Percentiles rank a stretch among this genome's conserved stretches.
Evolutionary conservation across 2,329 filamentous ascomycete genomes (phyloP).

Genomic region (Rasamsonia emersonii): DNA sequence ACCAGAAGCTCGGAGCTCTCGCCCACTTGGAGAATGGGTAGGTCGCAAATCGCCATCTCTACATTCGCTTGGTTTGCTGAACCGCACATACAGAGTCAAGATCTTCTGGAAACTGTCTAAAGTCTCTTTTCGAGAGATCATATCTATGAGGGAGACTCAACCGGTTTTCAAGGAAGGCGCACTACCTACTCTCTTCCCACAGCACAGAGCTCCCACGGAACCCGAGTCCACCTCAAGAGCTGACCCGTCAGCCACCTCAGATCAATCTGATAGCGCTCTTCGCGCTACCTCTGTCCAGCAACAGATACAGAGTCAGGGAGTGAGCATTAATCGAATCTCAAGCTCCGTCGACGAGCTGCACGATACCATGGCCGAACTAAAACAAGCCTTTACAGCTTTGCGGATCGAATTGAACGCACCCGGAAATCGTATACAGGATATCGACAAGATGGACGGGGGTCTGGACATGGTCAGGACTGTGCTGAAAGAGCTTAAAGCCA

Average conservation of each 20-base stretch:
- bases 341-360: conserved; percentile 30
- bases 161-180: conserved; percentile 26
- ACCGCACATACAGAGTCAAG: conserved; percentile 19
- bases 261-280: conserved; percentile 10
- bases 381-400: conserved; percentile 29
- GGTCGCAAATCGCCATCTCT: conserved; percentile 12
- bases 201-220: conserved; percentile 14
- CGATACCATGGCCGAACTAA: conserved; percentile 32
- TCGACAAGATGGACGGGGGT: conserved; percentile 11
- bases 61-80: too few species aligned
- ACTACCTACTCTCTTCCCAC: conserved; percentile 21
- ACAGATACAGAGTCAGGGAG: conserved; percentile 28
- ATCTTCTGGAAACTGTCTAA: conserved; percentile 34
- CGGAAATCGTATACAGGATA: conserved; percentile 14
- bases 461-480: conserved; percentile 32
- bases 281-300: conserved; percentile 20
- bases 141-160: conserved; percentile 30
- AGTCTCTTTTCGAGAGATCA: conserved; percentile 30
- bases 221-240: conserved; percentile 8
- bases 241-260: conserved; percentile 18
- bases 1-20: conserved; percentile 29
- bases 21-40: conserved; percentile 29
- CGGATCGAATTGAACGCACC: conserved; percentile 29
- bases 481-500: conserved; percentile 29
- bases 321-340: conserved; percentile 30